A percentile compares a stretch with the other conserved stretches of the same genome.
Conservation (phyloP, 352 stramenopile species). For the Phytophthora nicotianae region DNA sequence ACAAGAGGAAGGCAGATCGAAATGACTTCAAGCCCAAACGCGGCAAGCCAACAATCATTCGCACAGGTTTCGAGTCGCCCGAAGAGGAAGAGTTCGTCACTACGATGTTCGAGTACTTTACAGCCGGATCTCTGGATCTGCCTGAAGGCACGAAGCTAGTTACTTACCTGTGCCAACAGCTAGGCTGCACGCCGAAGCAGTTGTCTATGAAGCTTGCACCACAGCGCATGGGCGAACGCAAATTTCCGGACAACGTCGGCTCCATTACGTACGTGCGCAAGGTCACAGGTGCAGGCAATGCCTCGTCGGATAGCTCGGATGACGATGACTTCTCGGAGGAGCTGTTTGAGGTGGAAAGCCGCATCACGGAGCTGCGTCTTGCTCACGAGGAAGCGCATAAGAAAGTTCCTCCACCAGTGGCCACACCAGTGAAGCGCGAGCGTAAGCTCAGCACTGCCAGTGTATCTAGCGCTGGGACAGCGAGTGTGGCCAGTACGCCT, state of each 20-base stretch:
- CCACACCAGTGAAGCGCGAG: conserved; percentile 29
- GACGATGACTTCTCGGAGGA: conserved; percentile 46
- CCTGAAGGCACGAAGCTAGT: conserved; percentile 63
- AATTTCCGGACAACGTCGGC: conserved; percentile 65
- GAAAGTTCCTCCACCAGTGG: conserved; percentile 14
- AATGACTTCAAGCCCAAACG: conserved; percentile 29
- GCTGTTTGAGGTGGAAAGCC: conserved; percentile 56
- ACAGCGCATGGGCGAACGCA: conserved; percentile 50
- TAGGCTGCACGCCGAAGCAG: conserved; percentile 57
- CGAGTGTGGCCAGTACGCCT: conserved; percentile 26
- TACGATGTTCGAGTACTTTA: conserved; percentile 69
- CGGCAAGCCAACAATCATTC: conserved; percentile 68
- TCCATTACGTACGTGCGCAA: conserved; percentile 59
- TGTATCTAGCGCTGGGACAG: conserved; percentile 30
- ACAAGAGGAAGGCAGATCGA: conserved; percentile 22
- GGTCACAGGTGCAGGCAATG: conserved; percentile 1
- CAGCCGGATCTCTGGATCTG: conserved; percentile 56
- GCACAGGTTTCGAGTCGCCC: conserved; percentile 68
- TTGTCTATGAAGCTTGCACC: conserved; percentile 77
- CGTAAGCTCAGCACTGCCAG: conserved; percentile 36
- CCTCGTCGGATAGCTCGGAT: conserved; percentile 18
- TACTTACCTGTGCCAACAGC: conserved; percentile 60
- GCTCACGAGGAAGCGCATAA: conserved; percentile 48
- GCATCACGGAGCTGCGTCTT: conserved; percentile 52
- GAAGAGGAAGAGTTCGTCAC: conserved; percentile 70